A percentile compares a stretch with the other conserved stretches of the same genome.
Evolutionary conservation across 306 rosid species (phyloP).

Genomic region (Boehmeria nivea): DNA sequence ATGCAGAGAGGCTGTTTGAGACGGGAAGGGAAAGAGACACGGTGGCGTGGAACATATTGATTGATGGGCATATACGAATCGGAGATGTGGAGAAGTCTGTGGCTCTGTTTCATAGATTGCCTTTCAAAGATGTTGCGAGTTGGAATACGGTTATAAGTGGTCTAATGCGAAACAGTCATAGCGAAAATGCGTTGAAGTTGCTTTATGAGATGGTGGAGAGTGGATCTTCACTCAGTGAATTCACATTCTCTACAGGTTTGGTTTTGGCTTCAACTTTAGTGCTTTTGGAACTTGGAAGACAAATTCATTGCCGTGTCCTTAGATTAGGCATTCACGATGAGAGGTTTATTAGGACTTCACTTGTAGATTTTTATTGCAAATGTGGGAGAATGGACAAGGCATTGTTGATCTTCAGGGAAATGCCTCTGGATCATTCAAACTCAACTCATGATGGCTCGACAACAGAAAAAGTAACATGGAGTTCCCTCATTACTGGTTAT

Average conservation of each 20-base stretch:
- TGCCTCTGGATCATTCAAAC: conserved; percentile 29
- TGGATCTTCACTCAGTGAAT: conserved; percentile 39
- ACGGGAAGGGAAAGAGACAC: conserved; percentile 42
- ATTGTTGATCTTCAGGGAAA: conserved; percentile 41
- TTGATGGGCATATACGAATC: conserved; percentile 43
- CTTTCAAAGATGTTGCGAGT: conserved; percentile 61
- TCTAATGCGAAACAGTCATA: conserved; percentile 53
- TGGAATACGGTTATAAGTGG: conserved; percentile 83
- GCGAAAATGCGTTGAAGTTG: conserved; percentile 44
- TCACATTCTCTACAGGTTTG: conserved; percentile 64
- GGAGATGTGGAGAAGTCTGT: conserved; percentile 59
- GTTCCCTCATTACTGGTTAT: conserved; percentile 72
- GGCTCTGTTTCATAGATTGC: conserved; percentile 50
- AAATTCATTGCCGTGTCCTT: conserved; percentile 59
- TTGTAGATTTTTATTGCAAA: conserved; percentile 66
- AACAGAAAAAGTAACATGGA: conserved; percentile 57
- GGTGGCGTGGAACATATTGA: conserved; percentile 70
- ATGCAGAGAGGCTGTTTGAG: conserved; percentile 50
- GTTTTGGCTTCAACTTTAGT: conserved; percentile 64
- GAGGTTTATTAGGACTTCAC: conserved; percentile 60
- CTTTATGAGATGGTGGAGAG: conserved; percentile 55
- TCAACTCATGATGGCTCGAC: conserved; percentile 24
- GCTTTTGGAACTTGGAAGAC: conserved; percentile 59
- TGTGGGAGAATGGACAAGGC: conserved; percentile 68
- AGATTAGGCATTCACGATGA: conserved; percentile 39